These are phyloP conservation scores for Aphanoascus verrucosus DNA, from an alignment of 2,329 filamentous ascomycete genomes.

Conservation along the genomic window DNA sequence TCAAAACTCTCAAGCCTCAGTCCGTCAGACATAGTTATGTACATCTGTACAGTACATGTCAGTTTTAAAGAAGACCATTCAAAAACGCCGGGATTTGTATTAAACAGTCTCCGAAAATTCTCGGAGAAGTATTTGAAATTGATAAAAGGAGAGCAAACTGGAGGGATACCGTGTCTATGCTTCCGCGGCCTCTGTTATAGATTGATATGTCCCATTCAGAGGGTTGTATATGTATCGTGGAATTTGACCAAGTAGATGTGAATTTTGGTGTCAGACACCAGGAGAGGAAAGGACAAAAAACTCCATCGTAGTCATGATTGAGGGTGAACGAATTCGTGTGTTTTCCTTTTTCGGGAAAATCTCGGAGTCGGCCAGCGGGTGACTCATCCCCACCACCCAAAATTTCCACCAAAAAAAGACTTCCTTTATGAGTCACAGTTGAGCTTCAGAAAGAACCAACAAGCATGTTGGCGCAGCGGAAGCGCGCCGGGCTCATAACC, in stretches of 20 bases:
- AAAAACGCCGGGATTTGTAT: no score
- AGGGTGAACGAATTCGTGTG: no score
- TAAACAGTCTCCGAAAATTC: no score
- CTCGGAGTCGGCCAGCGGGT: neutral
- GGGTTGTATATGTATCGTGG: no score
- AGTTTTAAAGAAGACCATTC: no score
- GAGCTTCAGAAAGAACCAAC: neutral
- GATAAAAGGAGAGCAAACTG: no score
- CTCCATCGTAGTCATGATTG: neutral
- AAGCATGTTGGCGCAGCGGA: conserved; percentile 27
- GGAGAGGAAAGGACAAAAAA: neutral
- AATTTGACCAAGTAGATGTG: neutral
- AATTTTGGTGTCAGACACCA: neutral
- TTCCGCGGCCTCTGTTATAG: neutral
- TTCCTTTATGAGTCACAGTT: neutral
- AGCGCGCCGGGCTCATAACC: conserved; percentile 33
- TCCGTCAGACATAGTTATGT: no score
- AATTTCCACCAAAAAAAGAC: neutral
- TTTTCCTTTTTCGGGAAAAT: neutral
- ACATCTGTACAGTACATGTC: no score
- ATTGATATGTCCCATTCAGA: no score
- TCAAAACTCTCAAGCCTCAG: no score
- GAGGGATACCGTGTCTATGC: neutral
- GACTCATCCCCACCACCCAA: conserved; percentile 3
- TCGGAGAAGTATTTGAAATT: no score